These are phyloP conservation scores for Diaporthe capsici DNA, from an alignment of 2,329 filamentous ascomycete species.

Conservation along the genomic window DNA sequence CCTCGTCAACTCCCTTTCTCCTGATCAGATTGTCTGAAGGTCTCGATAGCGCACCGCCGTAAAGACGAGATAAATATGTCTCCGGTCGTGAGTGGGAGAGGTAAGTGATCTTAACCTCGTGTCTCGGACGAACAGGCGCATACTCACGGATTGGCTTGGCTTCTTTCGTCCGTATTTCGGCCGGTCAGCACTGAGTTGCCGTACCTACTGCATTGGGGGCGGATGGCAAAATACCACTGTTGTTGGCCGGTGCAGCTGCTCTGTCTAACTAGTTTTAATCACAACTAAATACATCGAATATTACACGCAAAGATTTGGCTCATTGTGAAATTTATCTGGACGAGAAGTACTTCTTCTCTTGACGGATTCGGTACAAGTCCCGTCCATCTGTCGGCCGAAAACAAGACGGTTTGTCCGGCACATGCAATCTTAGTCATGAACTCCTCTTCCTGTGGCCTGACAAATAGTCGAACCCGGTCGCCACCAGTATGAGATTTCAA, in stretches of 20 bases:
- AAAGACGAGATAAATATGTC: no score
- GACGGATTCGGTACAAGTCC: not conserved
- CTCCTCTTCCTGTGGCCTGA: not conserved
- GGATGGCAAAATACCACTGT: not conserved
- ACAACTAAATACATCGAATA: no score
- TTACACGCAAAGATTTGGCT: no score
- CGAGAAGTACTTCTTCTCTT: no score
- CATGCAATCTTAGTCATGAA: not conserved
- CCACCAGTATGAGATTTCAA: not conserved
- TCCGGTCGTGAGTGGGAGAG: no score
- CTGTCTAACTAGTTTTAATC: no score
- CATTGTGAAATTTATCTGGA: not conserved
- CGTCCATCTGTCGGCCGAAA: conserved; percentile 1
- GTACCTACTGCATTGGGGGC: not conserved
- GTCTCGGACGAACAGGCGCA: not conserved
- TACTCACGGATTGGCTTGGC: not conserved
- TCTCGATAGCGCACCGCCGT: no score
- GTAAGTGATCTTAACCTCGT: no score
- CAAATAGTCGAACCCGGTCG: not conserved
- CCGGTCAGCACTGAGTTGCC: not conserved
- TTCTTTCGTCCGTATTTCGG: not conserved
- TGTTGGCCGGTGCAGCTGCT: not conserved
- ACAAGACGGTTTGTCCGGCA: no score
- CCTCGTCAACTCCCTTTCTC: no score
- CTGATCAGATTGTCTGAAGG: no score